These are phyloP conservation scores for Cutaneotrichosporon dermatis DNA, from an alignment of 1,284 basidiomycete genomes.

Conservation along the genomic window DNA sequence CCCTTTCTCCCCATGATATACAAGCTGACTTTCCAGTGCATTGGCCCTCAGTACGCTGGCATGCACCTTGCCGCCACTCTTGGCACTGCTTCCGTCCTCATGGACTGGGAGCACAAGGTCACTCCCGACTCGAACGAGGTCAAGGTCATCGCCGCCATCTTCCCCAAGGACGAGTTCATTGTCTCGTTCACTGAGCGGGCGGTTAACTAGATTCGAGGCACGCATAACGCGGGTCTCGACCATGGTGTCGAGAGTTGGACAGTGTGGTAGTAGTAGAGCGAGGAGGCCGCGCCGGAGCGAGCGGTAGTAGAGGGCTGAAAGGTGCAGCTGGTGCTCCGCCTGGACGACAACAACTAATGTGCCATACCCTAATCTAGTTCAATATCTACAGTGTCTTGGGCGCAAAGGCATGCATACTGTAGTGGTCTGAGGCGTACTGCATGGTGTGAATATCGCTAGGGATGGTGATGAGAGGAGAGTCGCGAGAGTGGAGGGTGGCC, in stretches of 20 bases:
- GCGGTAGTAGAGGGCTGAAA: too few species aligned
- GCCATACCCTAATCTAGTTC: conserved; percentile 5
- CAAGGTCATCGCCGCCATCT: conserved; percentile 85
- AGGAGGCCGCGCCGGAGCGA: too few species aligned
- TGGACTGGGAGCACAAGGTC: conserved; percentile 83
- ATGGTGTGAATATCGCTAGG: too few species aligned
- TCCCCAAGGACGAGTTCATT: conserved; percentile 86
- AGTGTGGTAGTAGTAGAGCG: too few species aligned
- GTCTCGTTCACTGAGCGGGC: conserved; percentile 59
- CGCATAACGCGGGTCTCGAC: too few species aligned
- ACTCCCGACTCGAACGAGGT: conserved; percentile 78
- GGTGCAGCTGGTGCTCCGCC: too few species aligned
- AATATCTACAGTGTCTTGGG: not conserved
- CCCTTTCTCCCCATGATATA: not conserved
- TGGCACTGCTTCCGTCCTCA: conserved; percentile 72
- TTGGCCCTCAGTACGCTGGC: conserved; percentile 86
- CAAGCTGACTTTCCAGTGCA: conserved; percentile 55
- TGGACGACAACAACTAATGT: not conserved
- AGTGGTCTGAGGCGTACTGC: not conserved
- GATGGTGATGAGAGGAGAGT: too few species aligned
- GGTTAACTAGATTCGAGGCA: not conserved
- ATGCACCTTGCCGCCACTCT: conserved; percentile 87
- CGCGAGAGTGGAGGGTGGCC: too few species aligned
- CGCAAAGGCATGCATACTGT: conserved; percentile 1
- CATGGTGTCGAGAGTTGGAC: too few species aligned